Evolutionary conservation across 1,284 basidiomycete species (phyloP).

Genomic region (Bondarzewia mesenterica): DNA sequence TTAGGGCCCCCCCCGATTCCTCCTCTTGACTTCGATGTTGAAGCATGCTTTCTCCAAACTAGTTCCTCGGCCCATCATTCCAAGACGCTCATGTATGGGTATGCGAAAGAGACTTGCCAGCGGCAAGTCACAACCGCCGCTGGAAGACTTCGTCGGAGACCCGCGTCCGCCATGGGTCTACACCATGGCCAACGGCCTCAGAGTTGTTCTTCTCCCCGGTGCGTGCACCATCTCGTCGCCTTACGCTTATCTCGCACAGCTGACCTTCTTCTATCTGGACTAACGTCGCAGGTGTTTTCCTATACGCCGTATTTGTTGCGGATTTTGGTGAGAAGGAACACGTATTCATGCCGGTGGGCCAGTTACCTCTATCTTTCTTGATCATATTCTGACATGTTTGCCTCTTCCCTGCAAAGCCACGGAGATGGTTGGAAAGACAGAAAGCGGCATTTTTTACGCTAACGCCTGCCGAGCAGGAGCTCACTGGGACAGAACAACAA

Average conservation of each 20-base stretch:
- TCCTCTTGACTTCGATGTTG: constrained; percentile 5
- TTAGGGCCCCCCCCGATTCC: not conserved
- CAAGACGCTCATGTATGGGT: too few relatives aligned
- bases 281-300: constrained; percentile 29
- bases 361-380: not conserved
- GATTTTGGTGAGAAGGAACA: constrained; percentile 66
- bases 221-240: constrained; percentile 10
- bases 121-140: not conserved
- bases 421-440: constrained; percentile 25
- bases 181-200: constrained; percentile 33
- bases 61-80: not conserved
- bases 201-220: constrained; percentile 45
- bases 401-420: constrained; percentile 17
- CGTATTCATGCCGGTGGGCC: constrained; percentile 58
- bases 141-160: constrained; percentile 21
- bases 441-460: constrained; percentile 27
- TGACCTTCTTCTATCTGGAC: constrained; percentile 2
- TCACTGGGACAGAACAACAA: too few relatives aligned
- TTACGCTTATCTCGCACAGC: not conserved
- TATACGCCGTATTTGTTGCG: constrained; percentile 55
- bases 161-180: constrained; percentile 54
- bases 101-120: not conserved
- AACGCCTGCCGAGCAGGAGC: constrained; percentile 24
- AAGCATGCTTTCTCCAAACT: not conserved
- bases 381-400: not conserved